phyloP scores from a whole-genome alignment of 225 moss, liverwort and hornwort genomes.

The Polytrichum commune region DNA sequence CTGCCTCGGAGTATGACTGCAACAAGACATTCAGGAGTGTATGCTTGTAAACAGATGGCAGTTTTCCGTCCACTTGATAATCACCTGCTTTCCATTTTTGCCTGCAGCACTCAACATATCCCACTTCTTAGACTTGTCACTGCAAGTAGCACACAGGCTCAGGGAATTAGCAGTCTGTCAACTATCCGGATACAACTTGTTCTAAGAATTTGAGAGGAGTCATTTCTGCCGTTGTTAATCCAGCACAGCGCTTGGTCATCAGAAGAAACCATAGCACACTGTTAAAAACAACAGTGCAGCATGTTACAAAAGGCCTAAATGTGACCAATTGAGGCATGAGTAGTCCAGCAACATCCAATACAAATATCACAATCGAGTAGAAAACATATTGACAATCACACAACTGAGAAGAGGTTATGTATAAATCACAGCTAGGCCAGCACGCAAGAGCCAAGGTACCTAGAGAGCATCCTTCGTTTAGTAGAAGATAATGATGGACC shows the following conservation, averaged over 20 bases:
- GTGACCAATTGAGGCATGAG: background rate
- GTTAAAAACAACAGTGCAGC: background rate
- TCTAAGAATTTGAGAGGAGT: background rate
- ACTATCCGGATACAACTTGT: too few relatives aligned
- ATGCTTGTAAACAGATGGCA: slow-evolving; percentile 51
- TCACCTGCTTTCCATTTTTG: slow-evolving; percentile 37
- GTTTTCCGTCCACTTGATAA: slow-evolving; percentile 54
- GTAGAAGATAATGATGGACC: slow-evolving; percentile 25
- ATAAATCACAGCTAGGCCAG: too few relatives aligned
- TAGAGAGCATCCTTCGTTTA: slow-evolving; percentile 28
- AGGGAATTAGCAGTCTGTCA: too few relatives aligned
- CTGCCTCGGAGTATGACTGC: slow-evolving; percentile 61
- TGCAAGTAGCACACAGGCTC: too few relatives aligned
- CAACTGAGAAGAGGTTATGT: background rate
- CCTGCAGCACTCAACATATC: slow-evolving; percentile 15
- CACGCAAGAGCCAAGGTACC: slow-evolving; percentile 16
- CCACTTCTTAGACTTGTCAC: background rate
- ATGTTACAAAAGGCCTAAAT: background rate
- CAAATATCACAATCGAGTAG: background rate
- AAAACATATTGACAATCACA: too few relatives aligned
- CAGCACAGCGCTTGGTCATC: background rate
- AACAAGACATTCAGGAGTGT: slow-evolving; percentile 56
- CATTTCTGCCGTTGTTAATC: background rate
- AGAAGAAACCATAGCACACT: background rate
- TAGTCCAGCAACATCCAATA: background rate